Conservation (phyloP, 495 filamentous ascomycete genomes). For the Neurospora intermedia region DNA sequence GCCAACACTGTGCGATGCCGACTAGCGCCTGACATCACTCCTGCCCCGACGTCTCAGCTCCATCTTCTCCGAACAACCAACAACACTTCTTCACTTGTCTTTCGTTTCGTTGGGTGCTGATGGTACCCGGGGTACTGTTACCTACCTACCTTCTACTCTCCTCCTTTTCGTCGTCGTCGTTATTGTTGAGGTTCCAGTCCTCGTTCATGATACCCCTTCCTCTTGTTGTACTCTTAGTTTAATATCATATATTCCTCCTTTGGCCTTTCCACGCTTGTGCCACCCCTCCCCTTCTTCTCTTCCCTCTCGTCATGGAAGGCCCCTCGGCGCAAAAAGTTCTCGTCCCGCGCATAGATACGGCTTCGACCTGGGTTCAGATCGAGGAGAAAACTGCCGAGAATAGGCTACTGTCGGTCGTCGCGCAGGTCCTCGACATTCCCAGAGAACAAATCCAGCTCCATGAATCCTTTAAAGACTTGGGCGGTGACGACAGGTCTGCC, state of each 20-base stretch:
- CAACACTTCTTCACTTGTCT: not conserved
- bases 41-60: not conserved
- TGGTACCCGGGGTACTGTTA: not conserved
- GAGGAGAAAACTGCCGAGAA: conserved; percentile 23
- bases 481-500: conserved; percentile 27
- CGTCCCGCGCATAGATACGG: conserved; percentile 12
- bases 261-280: not conserved
- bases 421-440: conserved; percentile 23
- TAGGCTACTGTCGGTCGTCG: conserved; percentile 20
- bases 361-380: conserved; percentile 19
- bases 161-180: not conserved
- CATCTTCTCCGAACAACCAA: not conserved
- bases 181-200: not conserved
- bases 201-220: not conserved
- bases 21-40: not conserved
- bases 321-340: conserved; percentile 5
- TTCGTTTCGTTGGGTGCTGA: not conserved
- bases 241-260: not conserved
- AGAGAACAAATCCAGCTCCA: conserved; percentile 14
- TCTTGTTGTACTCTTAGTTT: not conserved
- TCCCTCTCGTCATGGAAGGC: conserved; percentile 9
- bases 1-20: not conserved
- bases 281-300: not conserved
- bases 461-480: conserved; percentile 31
- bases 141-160: not conserved